Conservation (phyloP, 352 stramenopile species). For the Phytophthora constricta region DNA sequence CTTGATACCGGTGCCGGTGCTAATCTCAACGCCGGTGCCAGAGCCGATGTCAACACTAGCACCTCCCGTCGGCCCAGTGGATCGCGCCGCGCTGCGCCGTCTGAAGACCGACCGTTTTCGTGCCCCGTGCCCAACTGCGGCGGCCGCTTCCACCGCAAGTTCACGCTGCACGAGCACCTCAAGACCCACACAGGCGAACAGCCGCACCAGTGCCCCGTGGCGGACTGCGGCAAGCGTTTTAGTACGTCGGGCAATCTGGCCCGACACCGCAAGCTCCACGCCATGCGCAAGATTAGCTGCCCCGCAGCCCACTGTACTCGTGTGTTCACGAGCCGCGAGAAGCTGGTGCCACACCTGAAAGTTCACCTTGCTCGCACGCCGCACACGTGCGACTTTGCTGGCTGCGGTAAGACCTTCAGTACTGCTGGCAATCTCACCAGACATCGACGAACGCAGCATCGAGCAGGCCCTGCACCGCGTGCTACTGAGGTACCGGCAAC, state of each 20-base stretch:
- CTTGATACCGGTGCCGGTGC: conserved; percentile 32
- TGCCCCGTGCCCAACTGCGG: conserved; percentile 50
- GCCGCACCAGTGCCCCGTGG: conserved; percentile 66
- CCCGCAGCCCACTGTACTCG: conserved; percentile 49
- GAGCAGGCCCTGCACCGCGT: conserved; percentile 23
- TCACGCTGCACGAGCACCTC: conserved; percentile 79
- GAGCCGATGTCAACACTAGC: conserved; percentile 22
- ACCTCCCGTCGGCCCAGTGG: conserved; percentile 15
- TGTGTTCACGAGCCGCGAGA: conserved; percentile 54
- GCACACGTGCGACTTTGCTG: conserved; percentile 58
- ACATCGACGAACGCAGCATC: conserved; percentile 67
- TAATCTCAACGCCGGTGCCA: conserved; percentile 36
- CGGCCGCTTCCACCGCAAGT: conserved; percentile 78
- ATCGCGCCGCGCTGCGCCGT: conserved; percentile 40
- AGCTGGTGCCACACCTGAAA: conserved; percentile 56
- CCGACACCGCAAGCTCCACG: conserved; percentile 58
- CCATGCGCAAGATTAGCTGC: conserved; percentile 51
- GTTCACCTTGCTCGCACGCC: conserved; percentile 58
- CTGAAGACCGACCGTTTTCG: conserved; percentile 39
- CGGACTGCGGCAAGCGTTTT: conserved; percentile 66
- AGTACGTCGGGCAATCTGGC: conserved; percentile 68
- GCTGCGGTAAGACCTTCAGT: conserved; percentile 68
- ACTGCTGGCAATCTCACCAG: conserved; percentile 68
- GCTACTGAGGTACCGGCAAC: conserved; percentile 13
- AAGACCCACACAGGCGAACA: conserved; percentile 89